Evolutionary conservation across 2,329 filamentous ascomycete genomes (phyloP), one percentile per base, ranked within the genome.

Genomic region (Colletotrichum orchidophilum): DNA sequence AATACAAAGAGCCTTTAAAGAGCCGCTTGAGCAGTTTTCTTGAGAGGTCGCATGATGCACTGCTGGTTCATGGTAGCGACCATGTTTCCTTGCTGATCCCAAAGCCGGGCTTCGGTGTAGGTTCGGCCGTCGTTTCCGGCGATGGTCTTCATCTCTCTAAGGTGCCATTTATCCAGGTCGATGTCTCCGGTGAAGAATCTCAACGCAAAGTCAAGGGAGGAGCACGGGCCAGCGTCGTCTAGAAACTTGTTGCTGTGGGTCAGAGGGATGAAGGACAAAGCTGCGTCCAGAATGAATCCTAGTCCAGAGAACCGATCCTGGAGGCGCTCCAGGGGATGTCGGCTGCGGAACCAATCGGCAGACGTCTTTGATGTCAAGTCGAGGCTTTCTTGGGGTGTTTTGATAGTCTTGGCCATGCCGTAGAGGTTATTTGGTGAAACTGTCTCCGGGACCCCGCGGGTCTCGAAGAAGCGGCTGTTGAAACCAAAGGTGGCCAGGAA

Each of bases 21-120:
- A 26, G 58, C 31, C 15, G 64, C 69, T n/a, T 42, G 59, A 31
- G 33, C 13, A 5, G 21, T 13, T 9, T 26, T 26, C 46, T 71
- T 64, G 46, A 29, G 35, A 11, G 75, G 73, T 54, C 81, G 63
- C 74, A 82, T 63, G 39, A 83, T 83, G 7, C 76, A 80, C 78
- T 87, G 84, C 78, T 88, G 86, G 11, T 81, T 85, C 83, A 87
- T 86, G 53, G 75, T 80, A 15, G 85, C 86, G 1, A 87, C 77
- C 73, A 86, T 74, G 50, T 77, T 81, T 0, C 86, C 85, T 42
- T 80, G 66, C 63, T 79, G 77, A 75, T 87, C 81, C 80, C 81
- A 87, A 3, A 88, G 53, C 66, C 82, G 80, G 0, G 75, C 77
- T 77, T 88, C 86, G 1, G 78, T 77, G 75, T 81, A 87, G 2